Base-by-base conservation (phyloP, 139 green algal species). In the Chlorella sp. region DNA sequence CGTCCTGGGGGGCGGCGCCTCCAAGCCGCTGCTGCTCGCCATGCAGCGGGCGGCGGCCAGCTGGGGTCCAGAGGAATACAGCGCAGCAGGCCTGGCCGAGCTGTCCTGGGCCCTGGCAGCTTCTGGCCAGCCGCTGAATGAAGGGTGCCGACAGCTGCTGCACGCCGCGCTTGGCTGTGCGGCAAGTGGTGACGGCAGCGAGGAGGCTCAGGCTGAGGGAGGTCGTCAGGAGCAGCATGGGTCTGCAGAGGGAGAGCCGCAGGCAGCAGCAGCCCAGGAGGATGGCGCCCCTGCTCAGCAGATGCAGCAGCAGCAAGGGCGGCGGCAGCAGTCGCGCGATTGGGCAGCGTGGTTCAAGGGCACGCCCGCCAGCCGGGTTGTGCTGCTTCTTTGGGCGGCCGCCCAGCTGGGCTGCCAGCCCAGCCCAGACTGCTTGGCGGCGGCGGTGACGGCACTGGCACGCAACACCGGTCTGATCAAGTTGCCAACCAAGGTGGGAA, bases 1-100 rank as follows among this genome's bases (percentile, higher is more conserved):
- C 55, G 81, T 80, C 4, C 38, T 86, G 81, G 81, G 63, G 12
- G 81, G 81, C 69, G 69, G 81, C 56, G 15, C 70, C 6, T 86
- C 81, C 28, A 65, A 60, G 62, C 39, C 55, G 21, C 25, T 86
- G 36, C 38, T 86, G 34, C 5, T 17, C 1, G 56, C 13, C 34
- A n/a, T 86, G 26, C 81, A 80, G 25, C 57, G 32, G 28, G 28
- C 56, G 1, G 69, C 56, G 18, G 28, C 51, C 55, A 55, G 28
- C 69, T 80, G 81, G 69, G 6, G 17, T 0, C 34, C 36, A 1
- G 81, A 73, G 16, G 81, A 86, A 3, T 86, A 74, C 18, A 73
- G 55, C 56, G 67, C 70, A 7, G 51, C 36, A 1, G 69, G 47
- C 1, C n/a, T 86, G 16, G 81, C 81, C 3, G 70, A 86, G 69